Percentiles rank a stretch among this genome's conserved stretches.
Conservation (phyloP, 306 rosid genomes). For the Biancaea sappan region DNA sequence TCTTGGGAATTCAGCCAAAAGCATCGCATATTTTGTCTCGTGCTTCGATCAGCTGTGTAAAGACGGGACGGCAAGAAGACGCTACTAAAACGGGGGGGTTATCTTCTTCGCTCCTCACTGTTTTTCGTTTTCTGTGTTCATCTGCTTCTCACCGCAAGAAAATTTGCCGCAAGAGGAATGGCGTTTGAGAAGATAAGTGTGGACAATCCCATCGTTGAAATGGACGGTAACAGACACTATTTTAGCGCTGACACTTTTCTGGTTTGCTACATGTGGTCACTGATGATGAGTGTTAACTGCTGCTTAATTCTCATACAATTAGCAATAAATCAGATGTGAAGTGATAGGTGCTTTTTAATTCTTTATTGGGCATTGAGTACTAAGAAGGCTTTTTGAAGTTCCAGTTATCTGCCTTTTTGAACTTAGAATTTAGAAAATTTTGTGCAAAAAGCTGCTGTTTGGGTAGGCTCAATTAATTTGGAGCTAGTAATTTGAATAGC, state of each 20-base stretch:
- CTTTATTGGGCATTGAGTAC: constrained; percentile 19
- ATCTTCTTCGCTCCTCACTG: not conserved
- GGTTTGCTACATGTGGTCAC: not conserved
- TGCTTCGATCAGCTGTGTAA: too few species aligned
- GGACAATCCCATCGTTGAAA: constrained; percentile 90
- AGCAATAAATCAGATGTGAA: constrained; percentile 6
- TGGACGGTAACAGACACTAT: constrained; percentile 68
- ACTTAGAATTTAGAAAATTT: not conserved
- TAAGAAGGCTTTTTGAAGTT: constrained; percentile 5
- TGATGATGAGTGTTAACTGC: not conserved
- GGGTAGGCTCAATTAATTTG: not conserved
- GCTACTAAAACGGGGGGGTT: not conserved
- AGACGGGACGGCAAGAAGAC: not conserved
- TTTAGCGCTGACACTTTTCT: not conserved
- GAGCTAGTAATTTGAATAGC: not conserved
- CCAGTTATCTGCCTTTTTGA: not conserved
- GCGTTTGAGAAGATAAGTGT: constrained; percentile 81
- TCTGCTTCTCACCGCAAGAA: not conserved
- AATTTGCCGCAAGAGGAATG: constrained; percentile 49
- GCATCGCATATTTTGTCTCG: too few species aligned
- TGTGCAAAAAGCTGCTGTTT: not conserved
- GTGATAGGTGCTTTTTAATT: constrained; percentile 11
- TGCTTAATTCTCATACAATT: not conserved
- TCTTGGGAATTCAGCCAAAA: too few species aligned
- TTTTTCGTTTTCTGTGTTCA: not conserved